A percentile compares a stretch with the other conserved stretches of the same genome.
Conservation (phyloP, 257 asterid species). For the Jacaranda mimosifolia region DNA sequence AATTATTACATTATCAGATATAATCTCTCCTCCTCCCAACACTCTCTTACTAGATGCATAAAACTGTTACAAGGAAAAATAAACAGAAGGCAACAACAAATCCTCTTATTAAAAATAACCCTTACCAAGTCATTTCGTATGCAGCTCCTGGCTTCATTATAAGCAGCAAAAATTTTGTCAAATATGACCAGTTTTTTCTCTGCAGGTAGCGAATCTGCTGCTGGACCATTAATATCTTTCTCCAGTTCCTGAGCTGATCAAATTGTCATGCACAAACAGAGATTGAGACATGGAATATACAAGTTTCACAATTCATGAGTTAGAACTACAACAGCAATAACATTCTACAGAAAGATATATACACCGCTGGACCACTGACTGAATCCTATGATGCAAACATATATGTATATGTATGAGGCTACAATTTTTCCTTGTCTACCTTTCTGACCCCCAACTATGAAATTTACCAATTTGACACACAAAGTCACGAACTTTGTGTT, state of each 20-base stretch:
- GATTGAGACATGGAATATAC: conserved; percentile 38
- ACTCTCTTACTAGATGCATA: background rate
- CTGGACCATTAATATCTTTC: conserved; percentile 82
- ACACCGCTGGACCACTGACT: too few relatives aligned
- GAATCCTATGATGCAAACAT: too few relatives aligned
- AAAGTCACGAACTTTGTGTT: background rate
- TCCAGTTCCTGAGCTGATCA: conserved; percentile 96
- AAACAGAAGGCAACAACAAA: conserved; percentile 3
- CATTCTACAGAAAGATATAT: background rate
- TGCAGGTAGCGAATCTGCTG: conserved; percentile 75
- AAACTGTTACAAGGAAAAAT: conserved; percentile 13
- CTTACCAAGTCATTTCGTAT: conserved; percentile 90
- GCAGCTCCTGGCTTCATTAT: conserved; percentile 88
- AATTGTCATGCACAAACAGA: conserved; percentile 34
- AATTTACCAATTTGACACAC: background rate
- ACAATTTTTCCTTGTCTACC: background rate
- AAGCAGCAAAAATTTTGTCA: conserved; percentile 95
- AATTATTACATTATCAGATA: conserved; percentile 11
- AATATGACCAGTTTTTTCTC: conserved; percentile 80
- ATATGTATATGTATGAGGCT: too few relatives aligned
- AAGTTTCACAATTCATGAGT: conserved; percentile 25
- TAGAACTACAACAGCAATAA: conserved; percentile 22
- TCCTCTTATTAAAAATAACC: conserved; percentile 12
- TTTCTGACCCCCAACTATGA: background rate
- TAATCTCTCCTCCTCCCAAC: conserved; percentile 9